These are phyloP conservation scores for Penstemon eatonii DNA, from an alignment of 257 asterid species.

Conservation along the genomic window DNA sequence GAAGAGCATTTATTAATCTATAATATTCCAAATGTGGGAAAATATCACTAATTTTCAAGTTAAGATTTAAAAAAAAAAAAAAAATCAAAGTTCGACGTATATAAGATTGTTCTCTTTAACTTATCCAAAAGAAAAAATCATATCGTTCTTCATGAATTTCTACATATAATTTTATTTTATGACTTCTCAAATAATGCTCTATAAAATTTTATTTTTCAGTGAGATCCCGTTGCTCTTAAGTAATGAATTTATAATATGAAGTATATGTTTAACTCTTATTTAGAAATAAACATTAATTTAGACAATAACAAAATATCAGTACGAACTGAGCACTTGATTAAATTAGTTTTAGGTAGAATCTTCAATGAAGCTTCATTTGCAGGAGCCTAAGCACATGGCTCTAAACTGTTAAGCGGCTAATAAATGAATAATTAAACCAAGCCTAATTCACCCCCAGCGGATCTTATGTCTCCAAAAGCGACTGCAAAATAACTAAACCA, in stretches of 20 bases:
- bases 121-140: too few relatives aligned
- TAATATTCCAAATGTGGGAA: too few relatives aligned
- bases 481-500: constrained; percentile 44
- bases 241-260: background rate
- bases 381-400: constrained; percentile 44
- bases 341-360: constrained; percentile 10
- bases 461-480: constrained; percentile 54
- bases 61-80: too few relatives aligned
- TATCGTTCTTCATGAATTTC: too few relatives aligned
- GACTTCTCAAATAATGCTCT: too few relatives aligned
- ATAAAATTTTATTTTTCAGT: too few relatives aligned
- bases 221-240: too few relatives aligned
- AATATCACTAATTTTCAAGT: too few relatives aligned
- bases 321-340: background rate
- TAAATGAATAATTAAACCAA: constrained; percentile 8
- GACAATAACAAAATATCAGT: background rate
- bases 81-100: too few relatives aligned
- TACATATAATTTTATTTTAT: too few relatives aligned
- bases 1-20: too few relatives aligned
- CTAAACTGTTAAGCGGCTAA: constrained; percentile 24
- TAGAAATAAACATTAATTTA: background rate
- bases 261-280: background rate
- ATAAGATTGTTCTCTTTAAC: too few relatives aligned
- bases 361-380: constrained; percentile 29
- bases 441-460: constrained; percentile 23